Percentiles rank a stretch among this genome's conserved stretches.
Conservation (phyloP, 176 grass and related monocot genomes). For the Oryza punctata region DNA sequence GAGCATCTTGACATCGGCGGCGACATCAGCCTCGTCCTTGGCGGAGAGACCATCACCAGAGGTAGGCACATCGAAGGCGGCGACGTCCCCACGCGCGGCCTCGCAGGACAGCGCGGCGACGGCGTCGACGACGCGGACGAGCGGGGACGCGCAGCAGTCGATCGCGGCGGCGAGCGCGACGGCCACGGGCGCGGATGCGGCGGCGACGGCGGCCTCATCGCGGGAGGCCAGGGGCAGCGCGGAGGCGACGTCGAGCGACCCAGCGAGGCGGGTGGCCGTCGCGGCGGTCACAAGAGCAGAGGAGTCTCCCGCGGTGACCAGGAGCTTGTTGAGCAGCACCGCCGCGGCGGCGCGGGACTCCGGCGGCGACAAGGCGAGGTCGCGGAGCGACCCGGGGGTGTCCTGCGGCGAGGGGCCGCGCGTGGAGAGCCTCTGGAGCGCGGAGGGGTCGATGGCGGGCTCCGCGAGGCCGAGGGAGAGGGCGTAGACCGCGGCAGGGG, state of each 20-base stretch:
- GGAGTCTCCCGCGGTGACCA: slow-evolving; percentile 56
- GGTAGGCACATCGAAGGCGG: slow-evolving; percentile 66
- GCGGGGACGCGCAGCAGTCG: slow-evolving; percentile 77
- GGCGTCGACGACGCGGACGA: slow-evolving; percentile 68
- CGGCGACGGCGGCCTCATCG: slow-evolving; percentile 61
- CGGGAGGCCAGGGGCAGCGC: slow-evolving; percentile 39
- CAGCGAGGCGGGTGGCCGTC: slow-evolving; percentile 49
- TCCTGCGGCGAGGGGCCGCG: slow-evolving; percentile 39
- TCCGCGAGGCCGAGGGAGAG: slow-evolving; percentile 42
- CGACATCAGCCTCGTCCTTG: slow-evolving; percentile 88
- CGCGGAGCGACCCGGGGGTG: slow-evolving; percentile 14
- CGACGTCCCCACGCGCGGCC: slow-evolving; percentile 61
- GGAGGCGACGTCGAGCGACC: slow-evolving; percentile 45
- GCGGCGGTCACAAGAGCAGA: slow-evolving; percentile 45
- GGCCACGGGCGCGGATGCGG: slow-evolving; percentile 54
- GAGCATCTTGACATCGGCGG: slow-evolving; percentile 71
- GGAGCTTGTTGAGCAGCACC: slow-evolving; percentile 86
- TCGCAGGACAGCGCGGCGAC: slow-evolving; percentile 87
- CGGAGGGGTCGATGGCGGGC: slow-evolving; percentile 65
- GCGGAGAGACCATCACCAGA: slow-evolving; percentile 79
- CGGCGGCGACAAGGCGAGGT: slow-evolving; percentile 18
- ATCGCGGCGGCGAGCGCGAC: slow-evolving; percentile 62
- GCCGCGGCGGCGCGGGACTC: slow-evolving; percentile 65
- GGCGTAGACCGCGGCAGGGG: slow-evolving; percentile 58
- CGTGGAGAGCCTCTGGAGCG: slow-evolving; percentile 63